Evolutionary conservation across 2,329 filamentous ascomycete genomes (phyloP), one percentile per base, ranked within the genome.

Genomic region (Taxawa tesnikishii): DNA sequence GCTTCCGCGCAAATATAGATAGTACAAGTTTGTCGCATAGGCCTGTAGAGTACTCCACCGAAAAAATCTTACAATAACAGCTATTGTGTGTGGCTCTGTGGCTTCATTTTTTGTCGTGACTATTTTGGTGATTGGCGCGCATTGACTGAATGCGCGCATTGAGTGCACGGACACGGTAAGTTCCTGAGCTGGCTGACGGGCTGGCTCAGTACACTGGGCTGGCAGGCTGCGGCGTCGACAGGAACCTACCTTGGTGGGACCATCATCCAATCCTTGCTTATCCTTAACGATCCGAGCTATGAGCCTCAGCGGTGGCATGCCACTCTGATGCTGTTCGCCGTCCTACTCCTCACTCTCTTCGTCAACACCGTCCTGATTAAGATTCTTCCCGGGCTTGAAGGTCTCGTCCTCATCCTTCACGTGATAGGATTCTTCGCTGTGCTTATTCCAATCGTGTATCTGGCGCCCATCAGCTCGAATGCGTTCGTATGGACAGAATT

Each of bases 401-500:
- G 38, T 3, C 29, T 40, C 13, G 36, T 54, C 19, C 36, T 54
- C n/a, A 46, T 54, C 27, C 42, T 48, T 14, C 34, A 40, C 17
- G 28, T 48, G 13, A 26, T 41, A 6, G 44, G 35, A 1, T 46
- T 45, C 29, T 37, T 44, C 16, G 37, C 36, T 15, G 34, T 45
- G 10, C 7, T 47, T 7, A 34, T 43, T 8, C 32, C 43, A 33
- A 8, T 70, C 2, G 52, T 58, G 38, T 51, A 58, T 2, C 50
- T 64, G 35, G 58, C 59, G 1, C 55, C 59, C 1, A 51, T 54
- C 5, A 53, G 56, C 24, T 52, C 55, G 14, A 51, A 60, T 0
- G 45, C 54, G 9, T 53, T 56, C 4, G 60, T 68, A 0, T 67
- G 70, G 36, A 60, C 60, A 4, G 47, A 55, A 1, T 70, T 70